Conservation (phyloP, 1,284 basidiomycete species). For the Anthracocystis setariae region DNA sequence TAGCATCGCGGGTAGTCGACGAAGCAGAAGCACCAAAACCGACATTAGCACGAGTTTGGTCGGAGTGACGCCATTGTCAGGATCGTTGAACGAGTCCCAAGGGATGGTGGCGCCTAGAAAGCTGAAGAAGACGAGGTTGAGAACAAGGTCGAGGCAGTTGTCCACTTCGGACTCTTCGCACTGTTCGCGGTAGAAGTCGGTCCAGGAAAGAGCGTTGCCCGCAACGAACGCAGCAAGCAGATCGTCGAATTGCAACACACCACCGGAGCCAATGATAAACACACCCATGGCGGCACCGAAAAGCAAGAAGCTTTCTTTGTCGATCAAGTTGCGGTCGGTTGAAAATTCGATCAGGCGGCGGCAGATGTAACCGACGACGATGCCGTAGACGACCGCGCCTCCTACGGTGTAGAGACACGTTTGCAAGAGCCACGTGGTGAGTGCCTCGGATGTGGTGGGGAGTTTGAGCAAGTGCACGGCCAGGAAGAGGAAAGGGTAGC, state of each 20-base stretch:
- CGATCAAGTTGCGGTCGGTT: slow-evolving; percentile 53
- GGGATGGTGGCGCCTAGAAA: slow-evolving; percentile 64
- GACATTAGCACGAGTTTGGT: slow-evolving; percentile 68
- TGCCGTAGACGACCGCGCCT: slow-evolving; percentile 46
- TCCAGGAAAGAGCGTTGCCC: slow-evolving; percentile 58
- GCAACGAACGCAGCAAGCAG: slow-evolving; percentile 59
- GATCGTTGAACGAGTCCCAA: slow-evolving; percentile 54
- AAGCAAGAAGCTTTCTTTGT: slow-evolving; percentile 60
- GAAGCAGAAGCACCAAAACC: slow-evolving; percentile 69
- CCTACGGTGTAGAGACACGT: slow-evolving; percentile 50
- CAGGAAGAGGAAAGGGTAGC: slow-evolving; percentile 56
- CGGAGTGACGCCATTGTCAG: slow-evolving; percentile 63
- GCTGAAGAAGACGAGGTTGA: slow-evolving; percentile 67
- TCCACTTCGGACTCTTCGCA: slow-evolving; percentile 62
- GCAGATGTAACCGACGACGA: slow-evolving; percentile 49
- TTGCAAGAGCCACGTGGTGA: slow-evolving; percentile 46
- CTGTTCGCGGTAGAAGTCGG: slow-evolving; percentile 61
- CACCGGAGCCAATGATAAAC: slow-evolving; percentile 57
- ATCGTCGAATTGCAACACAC: slow-evolving; percentile 53
- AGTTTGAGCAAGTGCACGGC: slow-evolving; percentile 53
- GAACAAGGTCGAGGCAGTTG: slow-evolving; percentile 57
- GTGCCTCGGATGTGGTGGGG: slow-evolving; percentile 34
- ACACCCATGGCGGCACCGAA: slow-evolving; percentile 56
- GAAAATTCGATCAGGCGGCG: slow-evolving; percentile 50
- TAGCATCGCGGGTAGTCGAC: slow-evolving; percentile 64